Percentiles rank a stretch among this genome's conserved stretches.
phyloP scores from a whole-genome alignment of 1,139 yeast genomes.

The Pneumocystis wakefieldiae region DNA sequence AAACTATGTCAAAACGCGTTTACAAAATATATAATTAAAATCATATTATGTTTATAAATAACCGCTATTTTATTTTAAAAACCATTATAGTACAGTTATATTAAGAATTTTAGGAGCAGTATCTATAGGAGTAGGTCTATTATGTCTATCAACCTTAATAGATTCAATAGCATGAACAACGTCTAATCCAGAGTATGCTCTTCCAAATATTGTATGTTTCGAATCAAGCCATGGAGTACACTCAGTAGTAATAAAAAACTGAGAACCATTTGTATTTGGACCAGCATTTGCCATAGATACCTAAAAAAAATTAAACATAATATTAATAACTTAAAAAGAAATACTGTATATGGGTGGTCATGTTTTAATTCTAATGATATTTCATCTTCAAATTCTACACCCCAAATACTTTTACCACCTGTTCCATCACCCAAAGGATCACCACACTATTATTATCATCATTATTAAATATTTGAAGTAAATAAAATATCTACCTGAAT shows the following conservation, averaged over 20 bases:
- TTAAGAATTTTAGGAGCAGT: constrained; percentile 23
- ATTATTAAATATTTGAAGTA: constrained; percentile 19
- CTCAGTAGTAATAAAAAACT: constrained; percentile 40
- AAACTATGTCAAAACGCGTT: too few relatives aligned
- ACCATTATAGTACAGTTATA: constrained; percentile 2
- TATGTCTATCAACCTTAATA: constrained; percentile 20
- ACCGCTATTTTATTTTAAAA: too few relatives aligned
- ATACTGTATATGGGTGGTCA: constrained; percentile 30
- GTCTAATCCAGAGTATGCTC: constrained; percentile 30
- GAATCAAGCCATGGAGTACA: constrained; percentile 36
- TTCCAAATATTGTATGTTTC: constrained; percentile 48
- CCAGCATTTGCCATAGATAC: constrained; percentile 50
- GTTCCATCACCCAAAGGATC: constrained; percentile 39
- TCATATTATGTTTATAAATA: too few relatives aligned
- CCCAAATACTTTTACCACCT: constrained; percentile 34
- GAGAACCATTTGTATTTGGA: constrained; percentile 47
- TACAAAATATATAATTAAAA: too few relatives aligned
- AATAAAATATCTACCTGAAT: constrained; percentile 25
- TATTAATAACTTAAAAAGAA: constrained; percentile 18
- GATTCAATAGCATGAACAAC: constrained; percentile 25
- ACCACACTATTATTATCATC: constrained; percentile 22
- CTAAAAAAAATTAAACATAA: constrained; percentile 26
- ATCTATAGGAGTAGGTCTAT: constrained; percentile 19
- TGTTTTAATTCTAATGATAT: constrained; percentile 28
- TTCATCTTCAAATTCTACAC: constrained; percentile 33